phyloP scores from a whole-genome alignment of 2,329 filamentous ascomycete genomes.

The Alternaria gaisen region DNA sequence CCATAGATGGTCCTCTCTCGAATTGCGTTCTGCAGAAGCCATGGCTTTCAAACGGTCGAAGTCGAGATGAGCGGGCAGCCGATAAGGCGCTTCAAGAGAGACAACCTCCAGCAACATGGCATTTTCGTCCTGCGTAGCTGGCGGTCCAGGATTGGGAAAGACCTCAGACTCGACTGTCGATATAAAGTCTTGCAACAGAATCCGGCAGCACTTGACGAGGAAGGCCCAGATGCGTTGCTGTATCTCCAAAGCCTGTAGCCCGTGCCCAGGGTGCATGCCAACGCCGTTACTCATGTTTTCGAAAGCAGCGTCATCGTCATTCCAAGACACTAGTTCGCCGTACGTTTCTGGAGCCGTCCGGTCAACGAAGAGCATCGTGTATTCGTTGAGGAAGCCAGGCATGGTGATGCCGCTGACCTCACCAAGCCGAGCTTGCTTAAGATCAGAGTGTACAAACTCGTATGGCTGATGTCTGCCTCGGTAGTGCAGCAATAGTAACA shows the following conservation, averaged over 20 bases:
- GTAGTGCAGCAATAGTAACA: conserved; percentile 62
- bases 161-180: background rate
- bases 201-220: conserved; percentile 56
- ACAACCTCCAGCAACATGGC: conserved; percentile 15
- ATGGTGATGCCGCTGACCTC: background rate
- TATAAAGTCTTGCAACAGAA: background rate
- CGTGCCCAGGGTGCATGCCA: conserved; percentile 58
- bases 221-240: conserved; percentile 61
- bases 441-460: conserved; percentile 60
- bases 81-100: conserved; percentile 61
- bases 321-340: conserved; percentile 49
- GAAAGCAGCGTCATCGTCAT: conserved; percentile 51
- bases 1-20: conserved; percentile 38
- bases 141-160: no score
- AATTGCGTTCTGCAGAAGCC: conserved; percentile 6
- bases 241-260: conserved; percentile 60
- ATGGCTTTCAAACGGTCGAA: conserved; percentile 53
- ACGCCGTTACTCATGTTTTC: conserved; percentile 47
- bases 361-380: conserved; percentile 50
- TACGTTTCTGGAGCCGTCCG: conserved; percentile 44
- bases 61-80: conserved; percentile 58
- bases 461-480: conserved; percentile 59
- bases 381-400: conserved; percentile 24
- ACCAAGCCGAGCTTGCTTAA: conserved; percentile 18
- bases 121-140: background rate